A percentile compares a stretch with the other conserved stretches of the same genome.
Conservation (phyloP, 2,329 filamentous ascomycete species). For the Penicillium sp. region DNA sequence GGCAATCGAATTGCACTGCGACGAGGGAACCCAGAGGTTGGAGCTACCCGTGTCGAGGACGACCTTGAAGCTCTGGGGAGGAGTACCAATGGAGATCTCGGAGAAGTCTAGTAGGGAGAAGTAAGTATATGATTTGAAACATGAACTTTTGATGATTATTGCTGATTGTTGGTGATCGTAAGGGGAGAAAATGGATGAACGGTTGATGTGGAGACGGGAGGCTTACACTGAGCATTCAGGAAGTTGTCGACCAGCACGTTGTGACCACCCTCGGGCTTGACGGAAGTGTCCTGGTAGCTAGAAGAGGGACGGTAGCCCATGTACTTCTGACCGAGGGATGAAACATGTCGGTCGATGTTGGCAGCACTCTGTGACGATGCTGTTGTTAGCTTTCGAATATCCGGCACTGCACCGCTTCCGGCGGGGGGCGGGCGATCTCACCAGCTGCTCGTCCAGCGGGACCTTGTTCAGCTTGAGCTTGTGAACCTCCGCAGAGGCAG, state of each 20-base stretch:
- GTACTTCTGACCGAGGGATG: constrained; percentile 92
- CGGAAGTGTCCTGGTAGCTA: constrained; percentile 70
- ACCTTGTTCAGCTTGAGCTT: constrained; percentile 99
- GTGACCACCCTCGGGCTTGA: constrained; percentile 70
- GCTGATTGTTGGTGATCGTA: background rate
- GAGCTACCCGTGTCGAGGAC: constrained; percentile 98
- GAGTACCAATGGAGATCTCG: constrained; percentile 88
- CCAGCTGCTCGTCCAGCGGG: constrained; percentile 86
- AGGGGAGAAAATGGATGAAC: background rate
- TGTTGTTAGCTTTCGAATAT: constrained; percentile 20
- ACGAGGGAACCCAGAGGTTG: constrained; percentile 97
- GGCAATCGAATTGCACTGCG: constrained; percentile 88
- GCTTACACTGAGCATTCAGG: constrained; percentile 95
- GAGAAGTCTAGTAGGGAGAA: constrained; percentile 75
- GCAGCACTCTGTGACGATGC: constrained; percentile 63
- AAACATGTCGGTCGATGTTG: constrained; percentile 79
- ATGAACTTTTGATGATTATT: background rate
- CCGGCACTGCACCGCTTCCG: constrained; percentile 6
- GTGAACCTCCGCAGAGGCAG: constrained; percentile 83
- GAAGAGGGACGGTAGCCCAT: constrained; percentile 72
- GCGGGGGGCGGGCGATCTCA: constrained; percentile 53
- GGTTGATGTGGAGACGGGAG: background rate
- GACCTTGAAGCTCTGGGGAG: constrained; percentile 96
- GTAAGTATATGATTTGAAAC: constrained; percentile 14
- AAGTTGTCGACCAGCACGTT: constrained; percentile 94